Evolutionary conservation across 345 rosid species (phyloP).

Genomic region (Abelmoschus esculentus): DNA sequence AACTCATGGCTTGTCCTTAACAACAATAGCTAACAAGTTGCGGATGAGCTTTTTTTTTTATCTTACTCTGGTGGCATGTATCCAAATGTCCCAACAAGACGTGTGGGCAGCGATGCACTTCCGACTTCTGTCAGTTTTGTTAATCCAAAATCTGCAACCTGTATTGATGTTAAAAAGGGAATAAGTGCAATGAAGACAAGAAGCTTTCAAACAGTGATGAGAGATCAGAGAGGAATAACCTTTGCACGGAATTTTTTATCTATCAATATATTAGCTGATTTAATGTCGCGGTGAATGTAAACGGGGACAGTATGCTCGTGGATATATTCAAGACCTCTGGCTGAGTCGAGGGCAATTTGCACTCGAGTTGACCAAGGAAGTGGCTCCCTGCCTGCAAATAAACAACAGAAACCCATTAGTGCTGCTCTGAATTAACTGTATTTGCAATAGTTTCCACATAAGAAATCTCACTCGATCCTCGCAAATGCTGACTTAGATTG

Average conservation of each 20-base stretch:
- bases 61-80: constrained; percentile 99
- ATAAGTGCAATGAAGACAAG: constrained; percentile 3
- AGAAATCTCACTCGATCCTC: constrained; percentile 54
- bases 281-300: constrained; percentile 91
- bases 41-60: background rate
- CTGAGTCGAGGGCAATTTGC: constrained; percentile 95
- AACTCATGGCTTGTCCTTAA: background rate
- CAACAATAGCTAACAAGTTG: background rate
- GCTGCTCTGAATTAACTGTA: background rate
- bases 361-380: constrained; percentile 77
- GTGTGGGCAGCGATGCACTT: constrained; percentile 55
- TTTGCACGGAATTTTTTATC: constrained; percentile 80
- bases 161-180: constrained; percentile 9
- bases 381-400: constrained; percentile 57
- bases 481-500: constrained; percentile 85
- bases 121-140: constrained; percentile 85
- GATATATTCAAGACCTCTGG: constrained; percentile 95
- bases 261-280: constrained; percentile 89
- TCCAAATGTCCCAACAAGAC: constrained; percentile 96
- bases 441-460: background rate
- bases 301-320: constrained; percentile 98
- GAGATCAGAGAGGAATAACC: constrained; percentile 25
- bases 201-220: constrained; percentile 7
- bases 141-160: constrained; percentile 98
- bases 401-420: constrained; percentile 12